Evolutionary conservation across 371 early-diverging fungal genomes (phyloP), one percentile per base, ranked within the genome.

Genomic region (Rhizopus sp.): DNA sequence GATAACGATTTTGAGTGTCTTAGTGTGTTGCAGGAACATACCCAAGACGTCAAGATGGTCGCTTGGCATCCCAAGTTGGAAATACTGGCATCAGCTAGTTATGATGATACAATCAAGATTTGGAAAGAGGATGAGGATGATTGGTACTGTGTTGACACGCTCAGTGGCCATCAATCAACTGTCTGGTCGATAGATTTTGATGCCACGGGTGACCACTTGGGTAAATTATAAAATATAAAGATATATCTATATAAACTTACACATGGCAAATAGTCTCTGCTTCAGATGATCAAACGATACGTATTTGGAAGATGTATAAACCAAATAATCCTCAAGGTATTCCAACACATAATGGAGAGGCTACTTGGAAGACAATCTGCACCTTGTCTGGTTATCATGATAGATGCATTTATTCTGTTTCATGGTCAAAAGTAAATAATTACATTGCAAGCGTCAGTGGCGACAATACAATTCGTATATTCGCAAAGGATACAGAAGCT

Each of bases 31-130:
- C 95, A 95, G 69, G 97, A 98, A 66, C 99, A 98, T 70, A 83
- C 88, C 7, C 96, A 97, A 73, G 99, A 98, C 69, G 97, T 97
- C 44, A 98, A 98, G 66, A 88, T 87, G 87, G 90, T 97, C 0
- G 70, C 73, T 40, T 98, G 96, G 95, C 95, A 96, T 71, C 97
- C 97, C 5, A 73, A 62, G 5, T 72, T 89, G 44, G 96, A 96
- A 67, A 83, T 95, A 23, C 77, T 98, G 7, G 93, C 88, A 6
- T 94, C 94, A 1, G 92, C 91, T 4, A 91, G 92, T 63, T 97
- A 98, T 66, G 99, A 98, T 59, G 94, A 97, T 68, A 93, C 94
- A 3, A 89, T 98, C 55, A 88, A 90, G 66, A 83, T 98, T 35
- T 98, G 96, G 95, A 78, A 82, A 34, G 96, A 95, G 29, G 84